Base-by-base conservation (phyloP, 2,329 filamentous ascomycete genomes). In the Epichloe gansuensis region DNA sequence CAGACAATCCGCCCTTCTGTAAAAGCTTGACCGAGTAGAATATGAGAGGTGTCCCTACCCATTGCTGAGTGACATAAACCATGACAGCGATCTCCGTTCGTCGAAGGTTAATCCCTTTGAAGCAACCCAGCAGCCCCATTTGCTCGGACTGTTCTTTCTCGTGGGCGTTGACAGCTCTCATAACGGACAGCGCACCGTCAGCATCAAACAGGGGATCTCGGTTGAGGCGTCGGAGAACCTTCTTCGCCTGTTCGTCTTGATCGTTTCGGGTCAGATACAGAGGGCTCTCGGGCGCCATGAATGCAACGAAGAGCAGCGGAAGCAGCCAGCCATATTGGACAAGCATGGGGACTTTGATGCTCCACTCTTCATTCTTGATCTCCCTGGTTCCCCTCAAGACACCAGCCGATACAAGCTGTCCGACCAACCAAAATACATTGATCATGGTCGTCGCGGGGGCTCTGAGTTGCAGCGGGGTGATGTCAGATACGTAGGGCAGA, bases 21-120 rank as follows among this genome's bases (percentile, higher is more conserved):
- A 77, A 73, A 52, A 70, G 64, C 57, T 78, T 77, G 9, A 74
- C 74, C 2, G 73, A 74, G 58, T 76, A 78, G 49, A 71, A 70
- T 27, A 74, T 74, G 59, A 79, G 75, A 2, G 73, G 71, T 51
- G 74, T 73, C 44, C 76, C 74, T 52, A 73, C 72, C 2, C 76
- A 63, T 53, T 76, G 76, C 56, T 78, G 76, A 13, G 76, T 76
- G 0, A 74, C 71, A 71, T 73, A 78, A 17, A 72, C 71, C 69
- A 77, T 74, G 60, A 66, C 63, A 39, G 65, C 63, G 36, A 70
- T 68, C 57, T 69, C 67, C 5, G 68, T 70, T 39, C 68, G 62
- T 31, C 66, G 64, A 15, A 59, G n/a, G 9, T 51, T 43, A 31
- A 27, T 47, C n/a, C 50, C 44, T 23, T 17, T 39, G 39, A 51